Conservation (phyloP, 2,329 filamentous ascomycete species). For the Sporothrix inflata region DNA sequence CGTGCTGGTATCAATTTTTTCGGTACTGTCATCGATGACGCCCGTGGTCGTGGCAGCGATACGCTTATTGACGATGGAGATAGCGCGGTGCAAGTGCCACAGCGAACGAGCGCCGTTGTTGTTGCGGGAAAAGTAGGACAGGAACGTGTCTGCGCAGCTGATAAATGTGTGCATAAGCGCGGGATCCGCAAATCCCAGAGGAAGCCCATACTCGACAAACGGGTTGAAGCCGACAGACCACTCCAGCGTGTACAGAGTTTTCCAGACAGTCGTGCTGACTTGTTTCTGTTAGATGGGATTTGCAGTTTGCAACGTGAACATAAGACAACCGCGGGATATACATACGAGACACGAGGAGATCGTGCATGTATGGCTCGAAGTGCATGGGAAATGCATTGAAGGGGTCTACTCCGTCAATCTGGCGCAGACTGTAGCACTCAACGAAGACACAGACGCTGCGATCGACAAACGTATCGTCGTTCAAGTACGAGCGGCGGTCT, state of each 20-base stretch:
- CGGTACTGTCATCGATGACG: neutral
- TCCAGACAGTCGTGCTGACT: constrained; percentile 26
- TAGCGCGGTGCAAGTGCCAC: constrained; percentile 24
- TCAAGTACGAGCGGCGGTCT: too few species aligned
- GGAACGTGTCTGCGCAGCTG: constrained; percentile 23
- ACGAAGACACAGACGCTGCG: neutral
- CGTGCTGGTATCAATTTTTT: constrained; percentile 10
- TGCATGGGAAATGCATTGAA: constrained; percentile 16
- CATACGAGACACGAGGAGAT: constrained; percentile 25
- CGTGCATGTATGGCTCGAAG: constrained; percentile 28
- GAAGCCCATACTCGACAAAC: constrained; percentile 23
- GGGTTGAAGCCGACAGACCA: constrained; percentile 25
- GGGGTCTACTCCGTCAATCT: constrained; percentile 27
- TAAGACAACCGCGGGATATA: neutral
- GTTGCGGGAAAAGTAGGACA: constrained; percentile 10
- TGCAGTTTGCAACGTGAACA: too few species aligned
- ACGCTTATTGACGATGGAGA: constrained; percentile 25
- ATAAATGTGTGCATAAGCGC: constrained; percentile 28
- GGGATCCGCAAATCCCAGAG: constrained; percentile 21
- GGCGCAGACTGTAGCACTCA: constrained; percentile 21
- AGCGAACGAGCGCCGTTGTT: neutral
- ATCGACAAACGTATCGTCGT: neutral
- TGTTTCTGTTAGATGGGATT: neutral
- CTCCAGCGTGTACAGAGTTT: constrained; percentile 24
- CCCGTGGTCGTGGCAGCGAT: neutral